phyloP scores from a whole-genome alignment of 352 stramenopile species.

The Globisporangium sylvaticum region DNA sequence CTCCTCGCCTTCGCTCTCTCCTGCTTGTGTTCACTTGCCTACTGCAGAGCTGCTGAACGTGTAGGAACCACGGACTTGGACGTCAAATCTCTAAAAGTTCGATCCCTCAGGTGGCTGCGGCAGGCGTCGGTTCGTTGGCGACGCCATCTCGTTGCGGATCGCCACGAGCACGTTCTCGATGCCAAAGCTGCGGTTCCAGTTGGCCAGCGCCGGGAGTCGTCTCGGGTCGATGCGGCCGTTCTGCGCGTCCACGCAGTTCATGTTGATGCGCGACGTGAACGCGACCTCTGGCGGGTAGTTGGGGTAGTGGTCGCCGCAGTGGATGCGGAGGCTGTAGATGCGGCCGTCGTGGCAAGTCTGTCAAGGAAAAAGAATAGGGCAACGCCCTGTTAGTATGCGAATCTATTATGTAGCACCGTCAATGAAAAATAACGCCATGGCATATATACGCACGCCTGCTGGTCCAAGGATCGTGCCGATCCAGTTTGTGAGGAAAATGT shows the following conservation, averaged over 20 bases:
- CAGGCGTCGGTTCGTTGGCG: conserved; percentile 84
- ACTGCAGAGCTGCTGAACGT: no score
- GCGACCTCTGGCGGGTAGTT: conserved; percentile 90
- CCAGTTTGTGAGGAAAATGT: conserved; percentile 98
- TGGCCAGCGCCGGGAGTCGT: conserved; percentile 62
- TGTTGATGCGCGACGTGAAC: conserved; percentile 98
- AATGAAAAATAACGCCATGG: no score
- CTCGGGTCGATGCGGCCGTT: conserved; percentile 77
- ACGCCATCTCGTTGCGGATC: conserved; percentile 88
- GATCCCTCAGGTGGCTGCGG: conserved; percentile 88
- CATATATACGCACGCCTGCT: conserved; percentile 79
- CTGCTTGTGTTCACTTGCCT: not conserved
- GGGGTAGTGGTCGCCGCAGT: conserved; percentile 94
- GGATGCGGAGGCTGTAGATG: conserved; percentile 95
- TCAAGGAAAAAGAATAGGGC: not conserved
- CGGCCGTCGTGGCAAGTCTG: conserved; percentile 95
- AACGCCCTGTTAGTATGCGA: not conserved
- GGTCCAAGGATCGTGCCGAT: conserved; percentile 97
- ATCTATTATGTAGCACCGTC: conserved; percentile 38
- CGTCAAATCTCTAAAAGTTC: conserved; percentile 78
- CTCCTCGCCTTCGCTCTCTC: not conserved
- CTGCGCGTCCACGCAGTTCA: conserved; percentile 93
- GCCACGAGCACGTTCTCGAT: conserved; percentile 90
- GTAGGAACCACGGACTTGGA: not conserved
- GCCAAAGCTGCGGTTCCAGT: conserved; percentile 85